Conservation (phyloP, 2,329 filamentous ascomycete species). For the Rugonectria rugulosa region DNA sequence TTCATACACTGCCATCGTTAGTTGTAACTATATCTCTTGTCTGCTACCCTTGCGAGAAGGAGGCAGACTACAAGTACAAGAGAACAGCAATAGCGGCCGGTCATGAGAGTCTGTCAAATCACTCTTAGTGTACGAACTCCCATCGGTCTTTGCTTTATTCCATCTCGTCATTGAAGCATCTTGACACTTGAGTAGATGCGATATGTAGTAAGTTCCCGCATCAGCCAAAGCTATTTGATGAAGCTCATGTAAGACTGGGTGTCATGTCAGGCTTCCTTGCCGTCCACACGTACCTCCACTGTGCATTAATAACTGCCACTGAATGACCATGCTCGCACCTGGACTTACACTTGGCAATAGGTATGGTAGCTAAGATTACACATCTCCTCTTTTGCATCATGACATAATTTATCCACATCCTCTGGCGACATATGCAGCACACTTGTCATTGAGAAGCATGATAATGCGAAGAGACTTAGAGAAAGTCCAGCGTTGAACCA, state of each 20-base stretch:
- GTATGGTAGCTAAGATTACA: conserved; percentile 69
- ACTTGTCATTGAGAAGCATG: conserved; percentile 70
- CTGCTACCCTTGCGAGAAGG: too few species aligned
- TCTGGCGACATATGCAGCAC: conserved; percentile 53
- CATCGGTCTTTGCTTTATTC: too few species aligned
- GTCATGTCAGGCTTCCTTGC: conserved; percentile 1
- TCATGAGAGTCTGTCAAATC: too few species aligned
- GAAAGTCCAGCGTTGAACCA: conserved; percentile 82
- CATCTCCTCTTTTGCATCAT: conserved; percentile 69
- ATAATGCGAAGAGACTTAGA: conserved; percentile 73
- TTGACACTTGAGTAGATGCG: too few species aligned
- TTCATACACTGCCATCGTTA: conserved; percentile 59
- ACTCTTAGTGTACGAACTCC: too few species aligned
- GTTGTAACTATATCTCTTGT: conserved; percentile 60
- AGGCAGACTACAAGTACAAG: too few species aligned
- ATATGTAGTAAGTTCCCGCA: too few species aligned
- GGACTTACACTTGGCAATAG: conserved; percentile 76
- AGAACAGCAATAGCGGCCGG: too few species aligned
- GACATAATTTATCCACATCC: conserved; percentile 67
- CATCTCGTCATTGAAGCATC: too few species aligned
- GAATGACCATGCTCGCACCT: not conserved
- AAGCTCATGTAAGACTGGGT: too few species aligned
- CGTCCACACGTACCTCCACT: conserved; percentile 7
- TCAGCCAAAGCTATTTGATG: too few species aligned
- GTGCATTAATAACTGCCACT: not conserved